These are phyloP conservation scores for Rosa rugosa DNA, from an alignment of 306 rosid species.

Conservation along the genomic window DNA sequence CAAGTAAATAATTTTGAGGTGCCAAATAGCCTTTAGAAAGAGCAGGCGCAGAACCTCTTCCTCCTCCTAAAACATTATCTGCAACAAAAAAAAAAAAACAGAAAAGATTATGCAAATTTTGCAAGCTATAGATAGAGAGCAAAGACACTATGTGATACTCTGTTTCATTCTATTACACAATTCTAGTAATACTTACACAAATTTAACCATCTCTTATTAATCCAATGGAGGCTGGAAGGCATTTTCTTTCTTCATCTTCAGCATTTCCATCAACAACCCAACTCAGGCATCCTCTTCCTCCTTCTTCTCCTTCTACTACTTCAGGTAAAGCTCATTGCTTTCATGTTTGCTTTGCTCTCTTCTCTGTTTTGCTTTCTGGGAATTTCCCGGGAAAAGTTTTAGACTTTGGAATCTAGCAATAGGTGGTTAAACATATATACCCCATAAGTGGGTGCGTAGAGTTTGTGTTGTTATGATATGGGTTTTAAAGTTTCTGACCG, in stretches of 20 bases:
- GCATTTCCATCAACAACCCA: conserved; percentile 60
- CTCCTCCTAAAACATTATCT: conserved; percentile 39
- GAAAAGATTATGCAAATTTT: background rate
- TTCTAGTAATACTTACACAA: background rate
- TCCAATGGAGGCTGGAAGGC: conserved; percentile 69
- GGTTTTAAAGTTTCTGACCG: background rate
- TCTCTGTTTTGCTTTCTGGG: background rate
- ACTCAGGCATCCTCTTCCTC: conserved; percentile 45
- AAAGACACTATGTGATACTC: background rate
- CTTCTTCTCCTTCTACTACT: conserved; percentile 37
- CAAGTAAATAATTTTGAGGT: conserved; percentile 33
- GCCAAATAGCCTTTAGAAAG: conserved; percentile 25
- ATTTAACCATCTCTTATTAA: background rate
- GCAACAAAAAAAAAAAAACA: background rate
- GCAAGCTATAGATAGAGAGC: background rate
- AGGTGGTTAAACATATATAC: background rate
- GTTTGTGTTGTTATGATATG: background rate
- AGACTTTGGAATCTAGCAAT: background rate
- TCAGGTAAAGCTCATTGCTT: conserved; percentile 19
- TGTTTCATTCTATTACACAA: background rate
- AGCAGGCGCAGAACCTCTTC: conserved; percentile 19
- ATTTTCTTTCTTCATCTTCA: conserved; percentile 55
- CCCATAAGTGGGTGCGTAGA: background rate
- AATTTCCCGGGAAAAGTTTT: background rate
- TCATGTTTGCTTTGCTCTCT: background rate